Evolutionary conservation across 1,284 basidiomycete species (phyloP).

Genomic region (Xanthoconium separans): DNA sequence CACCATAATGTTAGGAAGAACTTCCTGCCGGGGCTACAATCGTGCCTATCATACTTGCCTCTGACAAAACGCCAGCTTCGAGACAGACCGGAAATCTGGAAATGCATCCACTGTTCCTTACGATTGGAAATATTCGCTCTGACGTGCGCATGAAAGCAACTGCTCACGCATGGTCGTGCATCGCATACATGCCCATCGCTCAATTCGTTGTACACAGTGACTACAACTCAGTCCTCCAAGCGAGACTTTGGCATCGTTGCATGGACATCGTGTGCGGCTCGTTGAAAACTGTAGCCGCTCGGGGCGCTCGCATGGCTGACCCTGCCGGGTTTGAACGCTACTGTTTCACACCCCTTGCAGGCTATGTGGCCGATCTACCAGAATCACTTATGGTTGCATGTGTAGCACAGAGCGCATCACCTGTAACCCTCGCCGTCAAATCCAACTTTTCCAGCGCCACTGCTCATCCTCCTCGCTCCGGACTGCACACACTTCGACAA

Average conservation of each 20-base stretch:
- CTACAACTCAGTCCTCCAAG: background rate
- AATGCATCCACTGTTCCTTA: slow-evolving; percentile 11
- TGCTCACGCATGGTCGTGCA: slow-evolving; percentile 1
- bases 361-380: background rate
- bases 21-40: background rate
- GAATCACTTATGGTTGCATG: slow-evolving; percentile 4
- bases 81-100: background rate
- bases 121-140: slow-evolving; percentile 3
- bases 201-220: background rate
- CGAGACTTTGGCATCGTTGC: background rate
- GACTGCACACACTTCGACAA: background rate
- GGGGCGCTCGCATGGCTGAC: background rate
- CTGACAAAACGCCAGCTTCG: slow-evolving; percentile 10
- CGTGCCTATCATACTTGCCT: background rate
- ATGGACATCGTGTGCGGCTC: background rate
- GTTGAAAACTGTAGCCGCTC: background rate
- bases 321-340: background rate
- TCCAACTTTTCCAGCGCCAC: background rate
- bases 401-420: background rate
- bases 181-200: background rate
- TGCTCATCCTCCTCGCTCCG: background rate
- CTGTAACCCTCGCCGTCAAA: background rate
- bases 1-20: background rate
- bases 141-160: slow-evolving; percentile 9
- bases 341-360: slow-evolving; percentile 2